Evolutionary conservation across 2,329 filamentous ascomycete genomes (phyloP), one percentile per base, ranked within the genome.

Genomic region (Beauveria rudraprayagi): DNA sequence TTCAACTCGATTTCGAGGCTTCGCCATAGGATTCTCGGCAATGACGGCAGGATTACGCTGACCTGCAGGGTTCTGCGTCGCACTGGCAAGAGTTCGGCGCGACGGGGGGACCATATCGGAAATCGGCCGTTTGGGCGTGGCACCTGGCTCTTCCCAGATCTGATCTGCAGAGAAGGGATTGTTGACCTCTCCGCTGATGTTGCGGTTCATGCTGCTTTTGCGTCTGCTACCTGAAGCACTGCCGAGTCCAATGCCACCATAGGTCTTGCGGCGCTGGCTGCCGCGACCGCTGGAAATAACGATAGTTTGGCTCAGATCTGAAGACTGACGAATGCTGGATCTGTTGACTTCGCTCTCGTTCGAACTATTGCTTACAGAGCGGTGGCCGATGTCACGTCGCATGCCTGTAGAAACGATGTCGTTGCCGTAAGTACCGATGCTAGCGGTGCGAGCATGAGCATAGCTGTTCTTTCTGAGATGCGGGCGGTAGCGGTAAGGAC

Each of bases 121-220:
- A 16, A 66, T 48, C 61, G 46, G 14, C 16, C 40, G 52, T 24
- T 19, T 46, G 26, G 63, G 55, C 16, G 65, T 64, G 17, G 71
- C 78, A 68, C 89, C 85, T 1, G 91, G 89, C 70, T 97, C 93
- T 72, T 97, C 92, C 80, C 91, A 97, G 63, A 97, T 92, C 69
- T 90, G 86, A 70, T 92, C 88, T 40, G 87, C 84, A 1, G 87
- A 88, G 70, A 91, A 92, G 1, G 86, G 82, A 59, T 80, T 83
- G 66, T 82, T 77, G 62, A 87, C 75, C 68, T 89, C 86, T 22
- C 86, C 87, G 70, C 87, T 91, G 68, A 86, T 82, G 66, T 89
- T 89, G 63, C 89, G 82, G 72, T 83, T 87, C 67, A 84, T 79
- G 67, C 85, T 88, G 68, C 85, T 88, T 64, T 85, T 85, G 40